Evolutionary conservation across 345 rosid genomes (phyloP).

Genomic region (Iberis pinnata): DNA sequence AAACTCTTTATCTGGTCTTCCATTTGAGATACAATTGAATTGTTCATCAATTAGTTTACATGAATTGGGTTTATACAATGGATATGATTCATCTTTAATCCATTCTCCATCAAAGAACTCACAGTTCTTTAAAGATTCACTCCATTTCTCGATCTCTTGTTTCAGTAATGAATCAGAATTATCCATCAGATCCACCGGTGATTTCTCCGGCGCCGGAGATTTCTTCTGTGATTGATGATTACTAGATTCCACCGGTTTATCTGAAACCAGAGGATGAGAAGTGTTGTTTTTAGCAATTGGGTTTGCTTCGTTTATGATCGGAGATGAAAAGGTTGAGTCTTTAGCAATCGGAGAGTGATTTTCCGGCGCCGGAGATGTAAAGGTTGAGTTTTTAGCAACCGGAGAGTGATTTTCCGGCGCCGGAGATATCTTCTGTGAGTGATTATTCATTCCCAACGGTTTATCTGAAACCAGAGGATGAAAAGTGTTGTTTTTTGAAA

Average conservation of each 20-base stretch:
- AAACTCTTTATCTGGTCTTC: conserved; percentile 71
- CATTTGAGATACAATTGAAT: conserved; percentile 71
- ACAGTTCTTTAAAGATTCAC: conserved; percentile 50
- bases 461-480: conserved; percentile 17
- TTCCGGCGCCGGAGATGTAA: conserved; percentile 21
- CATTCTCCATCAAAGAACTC: conserved; percentile 86
- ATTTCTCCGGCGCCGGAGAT: conserved; percentile 19
- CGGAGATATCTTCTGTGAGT: too few relatives aligned
- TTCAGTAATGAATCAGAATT: conserved; percentile 26
- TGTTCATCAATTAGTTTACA: conserved; percentile 82
- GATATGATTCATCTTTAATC: conserved; percentile 82
- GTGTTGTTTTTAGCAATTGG: conserved; percentile 16
- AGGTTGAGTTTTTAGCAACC: conserved; percentile 18
- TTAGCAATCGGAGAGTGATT: conserved; percentile 27
- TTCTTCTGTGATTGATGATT: conserved; percentile 14
- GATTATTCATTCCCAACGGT: too few relatives aligned
- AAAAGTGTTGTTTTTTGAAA: conserved; percentile 9
- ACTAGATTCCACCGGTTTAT: conserved; percentile 10
- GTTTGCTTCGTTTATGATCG: conserved; percentile 13
- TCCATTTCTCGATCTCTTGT: conserved; percentile 40
- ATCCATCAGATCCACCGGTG: conserved; percentile 29
- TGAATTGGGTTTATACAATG: conserved; percentile 79
- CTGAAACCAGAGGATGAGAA: conserved; percentile 17
- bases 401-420: conserved; percentile 26
- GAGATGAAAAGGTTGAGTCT: conserved; percentile 18